A percentile compares a stretch with the other conserved stretches of the same genome.
phyloP scores from a whole-genome alignment of 306 rosid genomes.

The Alnus glutinosa region DNA sequence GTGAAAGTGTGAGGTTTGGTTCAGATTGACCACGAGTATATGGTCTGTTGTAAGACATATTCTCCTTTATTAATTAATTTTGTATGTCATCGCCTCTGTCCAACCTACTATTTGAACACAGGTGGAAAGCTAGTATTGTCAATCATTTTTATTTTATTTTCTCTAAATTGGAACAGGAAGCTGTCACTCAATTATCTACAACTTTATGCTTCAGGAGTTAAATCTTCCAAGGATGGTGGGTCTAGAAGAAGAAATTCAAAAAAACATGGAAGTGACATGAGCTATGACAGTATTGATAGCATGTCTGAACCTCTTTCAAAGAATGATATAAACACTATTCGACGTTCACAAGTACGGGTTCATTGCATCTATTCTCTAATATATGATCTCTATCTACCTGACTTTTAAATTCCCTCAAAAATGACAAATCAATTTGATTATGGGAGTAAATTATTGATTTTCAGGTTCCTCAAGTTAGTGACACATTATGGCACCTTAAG shows the following conservation, averaged over 20 bases:
- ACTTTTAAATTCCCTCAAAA: not conserved
- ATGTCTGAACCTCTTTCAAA: conserved; percentile 70
- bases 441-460: conserved; percentile 20
- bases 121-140: not conserved
- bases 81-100: not conserved
- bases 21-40: not conserved
- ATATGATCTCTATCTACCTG: conserved; percentile 7
- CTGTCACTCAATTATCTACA: conserved; percentile 88
- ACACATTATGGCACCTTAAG: conserved; percentile 85
- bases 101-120: not conserved
- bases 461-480: conserved; percentile 89
- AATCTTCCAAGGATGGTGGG: conserved; percentile 71
- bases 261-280: conserved; percentile 44
- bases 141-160: conserved; percentile 29
- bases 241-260: conserved; percentile 62
- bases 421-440: conserved; percentile 22
- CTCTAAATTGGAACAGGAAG: conserved; percentile 55
- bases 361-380: conserved; percentile 28
- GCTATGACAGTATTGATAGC: conserved; percentile 60
- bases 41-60: not conserved
- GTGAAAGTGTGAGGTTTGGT: not conserved
- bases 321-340: conserved; percentile 74
- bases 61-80: not conserved
- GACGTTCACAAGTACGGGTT: conserved; percentile 78
- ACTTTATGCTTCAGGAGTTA: conserved; percentile 63